Conservation (phyloP, 2,329 filamentous ascomycete genomes). For the Sarocladium brachiariae region DNA sequence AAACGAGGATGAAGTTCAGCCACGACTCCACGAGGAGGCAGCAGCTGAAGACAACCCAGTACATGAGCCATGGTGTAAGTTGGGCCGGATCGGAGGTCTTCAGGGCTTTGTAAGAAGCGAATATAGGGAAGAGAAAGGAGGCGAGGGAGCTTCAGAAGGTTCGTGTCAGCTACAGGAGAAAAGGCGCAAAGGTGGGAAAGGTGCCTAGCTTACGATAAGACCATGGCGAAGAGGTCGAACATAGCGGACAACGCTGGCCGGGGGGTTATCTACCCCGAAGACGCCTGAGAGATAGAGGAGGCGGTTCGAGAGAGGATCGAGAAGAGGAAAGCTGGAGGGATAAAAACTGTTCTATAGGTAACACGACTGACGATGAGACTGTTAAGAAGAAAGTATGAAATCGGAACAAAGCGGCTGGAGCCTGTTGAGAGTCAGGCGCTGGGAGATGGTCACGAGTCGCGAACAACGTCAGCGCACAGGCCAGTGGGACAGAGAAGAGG, state of each 20-base stretch:
- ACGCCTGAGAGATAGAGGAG: background rate
- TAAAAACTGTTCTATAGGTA: no score
- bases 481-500: background rate
- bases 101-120: slow-evolving; percentile 96
- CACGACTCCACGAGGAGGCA: slow-evolving; percentile 79
- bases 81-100: slow-evolving; percentile 85
- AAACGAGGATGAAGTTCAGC: slow-evolving; percentile 78
- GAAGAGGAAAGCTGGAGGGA: background rate
- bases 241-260: slow-evolving; percentile 35
- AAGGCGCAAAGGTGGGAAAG: slow-evolving; percentile 11
- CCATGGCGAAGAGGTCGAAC: slow-evolving; percentile 72
- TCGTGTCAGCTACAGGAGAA: slow-evolving; percentile 14
- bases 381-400: background rate
- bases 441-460: slow-evolving; percentile 2
- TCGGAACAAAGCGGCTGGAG: background rate
- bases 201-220: slow-evolving; percentile 59
- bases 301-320: background rate
- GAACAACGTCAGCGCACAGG: slow-evolving; percentile 4
- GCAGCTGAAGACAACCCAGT: slow-evolving; percentile 89
- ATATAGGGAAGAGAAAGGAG: slow-evolving; percentile 89
- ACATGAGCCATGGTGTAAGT: slow-evolving; percentile 97
- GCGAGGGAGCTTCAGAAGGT: slow-evolving; percentile 59
- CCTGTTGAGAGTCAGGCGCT: slow-evolving; percentile 7
- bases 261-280: slow-evolving; percentile 9
- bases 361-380: no score